These are phyloP conservation scores for slime mould (Dictyostelium discoideum) DNA, from an alignment of 78 protist species.

Conservation along the genomic window dicty_2.7 NC_007091.3:3977501-3978000, in stretches of 20 bases:
- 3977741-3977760: slow-evolving; percentile 87
- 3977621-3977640: slow-evolving; percentile 40
- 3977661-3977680: slow-evolving; percentile 77
- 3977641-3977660: slow-evolving; percentile 64
- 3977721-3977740: slow-evolving; percentile 83
- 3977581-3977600: slow-evolving; percentile 4
- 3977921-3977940: background rate
- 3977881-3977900: slow-evolving; percentile 19
- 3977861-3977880: slow-evolving; percentile 27
- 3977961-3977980: slow-evolving; percentile 28
- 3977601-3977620: slow-evolving; percentile 11
- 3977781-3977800: slow-evolving; percentile 72
- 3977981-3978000: background rate
- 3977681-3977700: slow-evolving; percentile 87
- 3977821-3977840: slow-evolving; percentile 66
- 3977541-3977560: slow-evolving; percentile 85
- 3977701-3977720: slow-evolving; percentile 86
- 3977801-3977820: slow-evolving; percentile 25
- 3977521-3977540: too few relatives aligned
- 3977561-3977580: slow-evolving; percentile 26
- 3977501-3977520: too few relatives aligned
- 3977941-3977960: background rate
- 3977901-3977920: background rate
- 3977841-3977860: slow-evolving; percentile 81
- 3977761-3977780: slow-evolving; percentile 86